A percentile compares a stretch with the other conserved stretches of the same genome.
These are phyloP conservation scores for Colletotrichum caudatum DNA, from an alignment of 2,329 filamentous ascomycete genomes.

Conservation along the genomic window DNA sequence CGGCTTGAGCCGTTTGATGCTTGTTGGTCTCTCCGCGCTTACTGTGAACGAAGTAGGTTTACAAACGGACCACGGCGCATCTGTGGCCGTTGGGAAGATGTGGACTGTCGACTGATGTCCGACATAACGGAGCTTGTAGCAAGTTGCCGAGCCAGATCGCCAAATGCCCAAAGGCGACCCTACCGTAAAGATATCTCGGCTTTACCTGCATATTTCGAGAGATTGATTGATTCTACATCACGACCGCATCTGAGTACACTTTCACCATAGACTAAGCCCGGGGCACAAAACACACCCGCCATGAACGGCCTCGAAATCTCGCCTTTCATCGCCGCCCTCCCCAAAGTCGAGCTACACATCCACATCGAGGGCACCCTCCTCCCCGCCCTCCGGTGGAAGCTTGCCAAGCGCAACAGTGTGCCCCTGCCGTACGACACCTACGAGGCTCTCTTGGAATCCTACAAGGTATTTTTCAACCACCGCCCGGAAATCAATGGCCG, in stretches of 20 bases:
- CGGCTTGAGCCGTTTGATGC: background rate
- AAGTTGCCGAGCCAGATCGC: background rate
- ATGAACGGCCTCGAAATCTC: slow-evolving; percentile 50
- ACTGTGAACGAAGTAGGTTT: background rate
- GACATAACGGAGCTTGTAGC: background rate
- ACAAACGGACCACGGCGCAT: background rate
- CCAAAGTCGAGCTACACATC: slow-evolving; percentile 86
- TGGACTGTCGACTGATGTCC: slow-evolving; percentile 10
- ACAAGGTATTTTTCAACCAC: slow-evolving; percentile 58
- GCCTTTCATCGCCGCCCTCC: slow-evolving; percentile 71
- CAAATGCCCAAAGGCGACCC: background rate
- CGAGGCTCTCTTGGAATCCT: slow-evolving; percentile 70
- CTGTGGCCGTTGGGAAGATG: background rate
- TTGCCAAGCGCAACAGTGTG: slow-evolving; percentile 73
- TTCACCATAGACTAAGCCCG: background rate
- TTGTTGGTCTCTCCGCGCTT: background rate
- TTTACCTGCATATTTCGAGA: background rate
- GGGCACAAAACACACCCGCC: slow-evolving; percentile 3
- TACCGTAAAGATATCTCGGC: background rate
- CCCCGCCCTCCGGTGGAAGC: slow-evolving; percentile 75
- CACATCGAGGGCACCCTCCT: slow-evolving; percentile 83
- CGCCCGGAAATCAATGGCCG: slow-evolving; percentile 53
- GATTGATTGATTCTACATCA: slow-evolving; percentile 7
- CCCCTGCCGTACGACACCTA: slow-evolving; percentile 73
- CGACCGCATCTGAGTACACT: background rate